Conservation (phyloP, 108 stramenopile species). For the Parmales sp. region DNA sequence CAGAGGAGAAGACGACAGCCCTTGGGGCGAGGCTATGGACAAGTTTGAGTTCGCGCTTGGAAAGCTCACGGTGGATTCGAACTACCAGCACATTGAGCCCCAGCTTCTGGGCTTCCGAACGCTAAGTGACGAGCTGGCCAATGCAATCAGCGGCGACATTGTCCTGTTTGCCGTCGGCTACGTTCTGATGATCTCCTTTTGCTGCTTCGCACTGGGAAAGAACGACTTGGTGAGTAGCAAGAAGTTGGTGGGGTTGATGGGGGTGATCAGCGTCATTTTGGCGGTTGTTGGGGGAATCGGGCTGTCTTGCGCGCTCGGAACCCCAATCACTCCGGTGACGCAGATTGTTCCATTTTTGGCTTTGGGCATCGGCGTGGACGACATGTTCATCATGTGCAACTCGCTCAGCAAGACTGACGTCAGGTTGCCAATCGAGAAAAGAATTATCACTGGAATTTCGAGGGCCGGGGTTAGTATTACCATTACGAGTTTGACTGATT, state of each 20-base stretch:
- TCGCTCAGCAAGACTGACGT: constrained; percentile 1
- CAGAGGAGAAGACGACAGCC: too few species aligned
- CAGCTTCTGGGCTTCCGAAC: too few species aligned
- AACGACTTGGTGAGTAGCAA: background rate
- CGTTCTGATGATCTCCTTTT: background rate
- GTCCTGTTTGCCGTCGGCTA: too few species aligned
- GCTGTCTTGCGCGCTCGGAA: constrained; percentile 15
- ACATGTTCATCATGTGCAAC: constrained; percentile 28
- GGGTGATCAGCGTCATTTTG: constrained; percentile 16
- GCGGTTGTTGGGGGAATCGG: constrained; percentile 20
- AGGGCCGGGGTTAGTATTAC: constrained; percentile 23
- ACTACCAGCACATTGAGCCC: too few species aligned
- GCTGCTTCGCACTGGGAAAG: background rate
- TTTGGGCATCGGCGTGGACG: constrained; percentile 28
- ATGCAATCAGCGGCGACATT: too few species aligned
- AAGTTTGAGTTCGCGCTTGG: too few species aligned
- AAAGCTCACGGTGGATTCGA: too few species aligned
- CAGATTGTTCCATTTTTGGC: constrained; percentile 23
- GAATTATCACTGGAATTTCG: background rate
- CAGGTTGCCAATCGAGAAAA: background rate
- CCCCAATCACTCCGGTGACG: constrained; percentile 27
- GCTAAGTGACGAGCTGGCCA: too few species aligned
- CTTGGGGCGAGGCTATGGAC: too few species aligned
- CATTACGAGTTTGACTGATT: constrained; percentile 25
- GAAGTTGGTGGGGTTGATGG: background rate